Evolutionary conservation across 2,329 filamentous ascomycete genomes (phyloP).

Genomic region (Alternaria postmessia): DNA sequence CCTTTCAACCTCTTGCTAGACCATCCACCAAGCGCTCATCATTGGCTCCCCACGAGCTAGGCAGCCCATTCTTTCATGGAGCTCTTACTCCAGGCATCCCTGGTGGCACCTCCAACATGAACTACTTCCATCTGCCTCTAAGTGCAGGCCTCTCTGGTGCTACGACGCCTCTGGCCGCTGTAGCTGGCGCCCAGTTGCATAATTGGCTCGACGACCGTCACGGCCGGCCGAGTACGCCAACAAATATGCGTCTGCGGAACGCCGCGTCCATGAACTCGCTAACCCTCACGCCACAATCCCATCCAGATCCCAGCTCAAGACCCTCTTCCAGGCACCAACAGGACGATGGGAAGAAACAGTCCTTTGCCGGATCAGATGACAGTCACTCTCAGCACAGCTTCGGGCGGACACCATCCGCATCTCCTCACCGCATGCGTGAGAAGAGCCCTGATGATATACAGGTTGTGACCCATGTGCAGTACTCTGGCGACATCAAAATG

Average conservation of each 20-base stretch:
- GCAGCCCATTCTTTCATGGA: constrained; percentile 50
- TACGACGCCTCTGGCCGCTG: constrained; percentile 80
- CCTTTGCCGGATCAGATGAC: constrained; percentile 38
- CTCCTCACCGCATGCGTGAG: constrained; percentile 69
- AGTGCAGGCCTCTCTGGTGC: constrained; percentile 75
- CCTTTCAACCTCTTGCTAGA: constrained; percentile 38
- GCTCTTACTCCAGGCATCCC: constrained; percentile 67
- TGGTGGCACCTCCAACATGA: constrained; percentile 77
- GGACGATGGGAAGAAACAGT: constrained; percentile 38
- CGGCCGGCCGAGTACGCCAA: constrained; percentile 44
- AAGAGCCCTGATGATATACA: constrained; percentile 86
- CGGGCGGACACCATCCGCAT: constrained; percentile 42
- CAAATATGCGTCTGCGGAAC: constrained; percentile 48
- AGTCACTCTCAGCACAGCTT: constrained; percentile 40
- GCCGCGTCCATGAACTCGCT: constrained; percentile 56
- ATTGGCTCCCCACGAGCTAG: constrained; percentile 45
- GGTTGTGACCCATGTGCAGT: constrained; percentile 88
- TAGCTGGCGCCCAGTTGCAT: constrained; percentile 73
- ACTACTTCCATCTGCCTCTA: constrained; percentile 83
- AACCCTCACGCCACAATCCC: constrained; percentile 56
- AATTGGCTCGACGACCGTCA: constrained; percentile 56
- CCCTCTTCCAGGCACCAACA: constrained; percentile 55
- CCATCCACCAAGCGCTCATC: constrained; percentile 38
- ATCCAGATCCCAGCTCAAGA: constrained; percentile 54
- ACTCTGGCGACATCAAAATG: constrained; percentile 85